Evolutionary conservation across 805 yeast species (phyloP).

Genomic region (Lipomyces spencermartinsiae): DNA sequence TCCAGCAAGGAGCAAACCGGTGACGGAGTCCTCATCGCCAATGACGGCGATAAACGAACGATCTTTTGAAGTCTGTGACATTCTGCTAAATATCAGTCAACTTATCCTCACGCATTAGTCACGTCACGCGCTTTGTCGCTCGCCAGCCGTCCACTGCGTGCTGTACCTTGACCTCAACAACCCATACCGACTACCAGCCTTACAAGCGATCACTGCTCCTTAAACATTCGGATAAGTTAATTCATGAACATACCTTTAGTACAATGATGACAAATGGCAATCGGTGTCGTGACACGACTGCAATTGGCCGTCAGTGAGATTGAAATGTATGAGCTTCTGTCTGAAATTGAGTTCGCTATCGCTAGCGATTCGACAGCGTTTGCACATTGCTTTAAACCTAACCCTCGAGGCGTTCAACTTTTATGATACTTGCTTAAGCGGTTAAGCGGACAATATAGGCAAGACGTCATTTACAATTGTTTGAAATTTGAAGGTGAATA

Average conservation of each 20-base stretch:
- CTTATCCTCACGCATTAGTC: not conserved
- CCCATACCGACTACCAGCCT: not conserved
- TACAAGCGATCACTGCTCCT: not conserved
- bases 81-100: constrained; percentile 4
- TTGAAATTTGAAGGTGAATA: not conserved
- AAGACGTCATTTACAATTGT: not conserved
- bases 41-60: constrained; percentile 89
- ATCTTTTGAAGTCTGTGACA: constrained; percentile 51
- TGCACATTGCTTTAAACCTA: not conserved
- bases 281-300: not conserved
- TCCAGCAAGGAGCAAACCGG: constrained; percentile 95
- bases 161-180: not conserved
- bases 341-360: not conserved
- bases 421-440: too few species aligned
- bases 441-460: not conserved
- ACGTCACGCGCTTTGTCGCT: not conserved
- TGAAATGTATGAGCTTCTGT: not conserved
- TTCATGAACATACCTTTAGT: not conserved
- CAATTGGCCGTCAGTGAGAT: not conserved
- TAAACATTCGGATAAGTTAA: not conserved
- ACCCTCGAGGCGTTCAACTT: not conserved
- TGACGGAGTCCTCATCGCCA: constrained; percentile 97
- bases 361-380: not conserved
- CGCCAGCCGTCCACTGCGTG: not conserved
- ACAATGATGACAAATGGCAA: not conserved